Percentiles rank a stretch among this genome's conserved stretches.
These are phyloP conservation scores for Crucihimalaya himalaica DNA, from an alignment of 345 rosid species.

Conservation along the genomic window DNA sequence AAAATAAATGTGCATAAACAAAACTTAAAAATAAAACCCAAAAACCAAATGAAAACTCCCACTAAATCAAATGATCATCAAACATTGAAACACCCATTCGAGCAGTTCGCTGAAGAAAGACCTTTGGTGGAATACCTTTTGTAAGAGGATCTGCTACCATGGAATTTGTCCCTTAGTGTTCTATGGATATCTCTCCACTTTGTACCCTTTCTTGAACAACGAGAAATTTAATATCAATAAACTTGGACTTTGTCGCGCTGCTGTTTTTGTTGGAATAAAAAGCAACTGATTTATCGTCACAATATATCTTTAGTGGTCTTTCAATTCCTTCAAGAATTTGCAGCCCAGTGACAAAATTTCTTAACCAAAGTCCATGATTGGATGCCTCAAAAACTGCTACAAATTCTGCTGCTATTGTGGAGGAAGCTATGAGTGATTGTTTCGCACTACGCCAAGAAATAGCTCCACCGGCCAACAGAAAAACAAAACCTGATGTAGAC, in stretches of 20 bases:
- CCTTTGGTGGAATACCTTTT: background rate
- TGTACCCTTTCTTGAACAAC: too few species aligned
- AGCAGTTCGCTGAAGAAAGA: conserved; percentile 8
- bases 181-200: background rate
- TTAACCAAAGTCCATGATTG: too few species aligned
- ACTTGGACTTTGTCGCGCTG: too few species aligned
- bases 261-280: background rate
- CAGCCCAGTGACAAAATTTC: background rate
- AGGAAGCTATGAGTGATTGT: too few species aligned
- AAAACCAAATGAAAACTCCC: conserved; percentile 7
- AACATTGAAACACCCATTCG: background rate
- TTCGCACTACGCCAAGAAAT: too few species aligned
- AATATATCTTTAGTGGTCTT: background rate
- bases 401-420: too few species aligned
- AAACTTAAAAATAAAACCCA: background rate
- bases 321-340: background rate
- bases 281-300: background rate
- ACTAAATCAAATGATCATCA: background rate
- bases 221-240: background rate
- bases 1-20: conserved; percentile 2
- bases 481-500: background rate
- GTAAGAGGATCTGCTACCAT: background rate
- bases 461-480: too few species aligned
- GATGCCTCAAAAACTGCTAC: too few species aligned
- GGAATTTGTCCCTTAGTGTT: background rate